A percentile compares a stretch with the other conserved stretches of the same genome.
These are phyloP conservation scores for Aristolochia fimbriata DNA, from an alignment of 164 flowering plant species.

Conservation along the genomic window DNA sequence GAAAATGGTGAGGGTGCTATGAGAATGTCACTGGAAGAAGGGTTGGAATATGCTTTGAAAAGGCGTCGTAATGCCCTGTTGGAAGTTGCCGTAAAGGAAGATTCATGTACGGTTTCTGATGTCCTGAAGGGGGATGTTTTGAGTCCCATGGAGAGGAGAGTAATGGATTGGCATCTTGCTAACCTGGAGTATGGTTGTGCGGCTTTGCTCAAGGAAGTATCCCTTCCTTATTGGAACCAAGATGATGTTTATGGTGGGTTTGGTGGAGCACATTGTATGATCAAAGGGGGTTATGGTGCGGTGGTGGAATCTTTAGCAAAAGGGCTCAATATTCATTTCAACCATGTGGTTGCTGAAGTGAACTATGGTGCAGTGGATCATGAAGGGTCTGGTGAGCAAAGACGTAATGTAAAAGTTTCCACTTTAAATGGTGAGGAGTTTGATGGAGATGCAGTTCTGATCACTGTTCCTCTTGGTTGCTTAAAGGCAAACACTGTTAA, in stretches of 20 bases:
- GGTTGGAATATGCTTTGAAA: slow-evolving; percentile 80
- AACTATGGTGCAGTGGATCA: slow-evolving; percentile 27
- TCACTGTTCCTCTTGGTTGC: slow-evolving; percentile 97
- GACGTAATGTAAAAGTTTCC: slow-evolving; percentile 50
- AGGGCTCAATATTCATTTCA: slow-evolving; percentile 56
- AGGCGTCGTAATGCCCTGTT: slow-evolving; percentile 34
- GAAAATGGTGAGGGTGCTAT: slow-evolving; percentile 74
- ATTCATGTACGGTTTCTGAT: slow-evolving; percentile 14
- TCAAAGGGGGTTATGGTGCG: slow-evolving; percentile 92
- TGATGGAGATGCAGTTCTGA: slow-evolving; percentile 77
- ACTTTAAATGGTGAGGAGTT: slow-evolving; percentile 70
- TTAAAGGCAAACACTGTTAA: slow-evolving; percentile 75
- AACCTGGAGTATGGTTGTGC: slow-evolving; percentile 98
- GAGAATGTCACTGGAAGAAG: slow-evolving; percentile 97
- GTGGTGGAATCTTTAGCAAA: slow-evolving; percentile 76
- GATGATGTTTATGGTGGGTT: slow-evolving; percentile 99
- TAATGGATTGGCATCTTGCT: slow-evolving; percentile 99
- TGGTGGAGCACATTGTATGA: slow-evolving; percentile 99
- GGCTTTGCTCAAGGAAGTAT: slow-evolving; percentile 81
- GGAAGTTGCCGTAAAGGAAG: slow-evolving; percentile 4
- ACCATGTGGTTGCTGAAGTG: slow-evolving; percentile 73
- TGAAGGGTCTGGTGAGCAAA: slow-evolving; percentile 14
- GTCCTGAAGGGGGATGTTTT: slow-evolving; percentile 36
- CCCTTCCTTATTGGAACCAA: slow-evolving; percentile 99
- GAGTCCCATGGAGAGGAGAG: slow-evolving; percentile 91